Conservation (phyloP, 1,139 yeast genomes). For the Torulaspora pretoriensis region DNA sequence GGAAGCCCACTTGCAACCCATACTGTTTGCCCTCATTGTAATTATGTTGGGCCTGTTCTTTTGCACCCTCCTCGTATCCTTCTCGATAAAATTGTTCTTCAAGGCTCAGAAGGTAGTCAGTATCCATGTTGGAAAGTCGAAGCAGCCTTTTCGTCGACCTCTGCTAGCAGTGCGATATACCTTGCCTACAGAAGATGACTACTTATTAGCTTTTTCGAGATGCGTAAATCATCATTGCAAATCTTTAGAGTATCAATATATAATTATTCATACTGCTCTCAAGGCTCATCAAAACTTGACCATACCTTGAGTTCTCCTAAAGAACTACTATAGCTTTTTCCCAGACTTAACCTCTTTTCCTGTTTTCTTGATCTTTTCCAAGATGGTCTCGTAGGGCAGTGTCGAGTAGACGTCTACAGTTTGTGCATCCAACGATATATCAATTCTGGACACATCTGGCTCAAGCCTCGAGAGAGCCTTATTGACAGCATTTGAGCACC, state of each 20-base stretch:
- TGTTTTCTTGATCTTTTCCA: constrained; percentile 77
- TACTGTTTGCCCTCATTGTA: constrained; percentile 67
- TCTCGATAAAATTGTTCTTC: constrained; percentile 49
- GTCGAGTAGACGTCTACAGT: constrained; percentile 72
- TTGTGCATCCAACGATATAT: constrained; percentile 76
- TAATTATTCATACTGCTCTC: too few relatives aligned
- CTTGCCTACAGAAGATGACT: background rate
- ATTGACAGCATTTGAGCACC: constrained; percentile 85
- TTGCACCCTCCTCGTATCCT: constrained; percentile 52
- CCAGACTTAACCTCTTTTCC: constrained; percentile 82
- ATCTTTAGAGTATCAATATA: too few relatives aligned
- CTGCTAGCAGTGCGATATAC: background rate
- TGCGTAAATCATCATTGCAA: background rate
- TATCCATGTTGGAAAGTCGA: constrained; percentile 16
- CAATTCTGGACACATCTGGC: constrained; percentile 63
- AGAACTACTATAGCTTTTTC: constrained; percentile 36
- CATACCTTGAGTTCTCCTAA: too few relatives aligned
- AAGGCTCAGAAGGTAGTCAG: constrained; percentile 27
- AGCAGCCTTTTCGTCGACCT: background rate
- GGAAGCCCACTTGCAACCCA: constrained; percentile 78
- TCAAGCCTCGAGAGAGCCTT: constrained; percentile 68
- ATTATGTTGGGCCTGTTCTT: constrained; percentile 53
- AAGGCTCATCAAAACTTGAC: too few relatives aligned
- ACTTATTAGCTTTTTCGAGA: background rate
- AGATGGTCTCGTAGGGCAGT: constrained; percentile 68